Evolutionary conservation across 768 basidiomycete species (phyloP).

Genomic region (Lentinula raphanica): DNA sequence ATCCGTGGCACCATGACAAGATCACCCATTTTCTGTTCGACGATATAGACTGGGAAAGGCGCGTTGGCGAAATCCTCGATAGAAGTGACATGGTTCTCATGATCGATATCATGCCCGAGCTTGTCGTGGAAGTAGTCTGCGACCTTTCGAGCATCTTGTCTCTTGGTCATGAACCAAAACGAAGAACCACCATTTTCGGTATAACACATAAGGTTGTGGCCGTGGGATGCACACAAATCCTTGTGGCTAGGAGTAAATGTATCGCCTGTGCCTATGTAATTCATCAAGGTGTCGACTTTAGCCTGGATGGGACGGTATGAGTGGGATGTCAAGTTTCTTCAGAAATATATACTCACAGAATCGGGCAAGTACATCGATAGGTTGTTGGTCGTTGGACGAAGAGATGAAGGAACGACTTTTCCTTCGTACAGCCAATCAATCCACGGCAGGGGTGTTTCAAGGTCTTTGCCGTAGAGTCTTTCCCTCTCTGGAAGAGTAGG

Average conservation of each 20-base stretch:
- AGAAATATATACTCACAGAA: conserved; percentile 32
- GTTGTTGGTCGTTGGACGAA: conserved; percentile 57
- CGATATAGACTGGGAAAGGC: conserved; percentile 64
- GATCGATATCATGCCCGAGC: conserved; percentile 59
- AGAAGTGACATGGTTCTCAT: conserved; percentile 64
- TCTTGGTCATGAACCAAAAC: conserved; percentile 83
- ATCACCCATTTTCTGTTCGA: conserved; percentile 72
- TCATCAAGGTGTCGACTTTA: conserved; percentile 74
- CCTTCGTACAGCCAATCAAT: conserved; percentile 48
- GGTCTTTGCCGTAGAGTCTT: conserved; percentile 75
- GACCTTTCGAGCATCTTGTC: conserved; percentile 48
- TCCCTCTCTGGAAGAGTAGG: conserved; percentile 44
- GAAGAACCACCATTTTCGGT: conserved; percentile 68
- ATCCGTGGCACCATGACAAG: conserved; percentile 76
- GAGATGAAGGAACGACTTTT: conserved; percentile 42
- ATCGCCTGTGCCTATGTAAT: conserved; percentile 76
- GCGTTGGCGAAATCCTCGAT: conserved; percentile 60
- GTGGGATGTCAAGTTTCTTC: neutral
- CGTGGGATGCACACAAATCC: conserved; percentile 78
- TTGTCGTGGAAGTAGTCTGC: conserved; percentile 52
- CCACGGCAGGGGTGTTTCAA: conserved; percentile 64
- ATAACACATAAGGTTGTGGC: conserved; percentile 85
- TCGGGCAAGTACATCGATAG: conserved; percentile 51
- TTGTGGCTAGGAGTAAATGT: conserved; percentile 85
- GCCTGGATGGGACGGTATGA: neutral